A percentile compares a stretch with the other conserved stretches of the same genome.
phyloP scores from a whole-genome alignment of 176 grass and related monocot species.

The Hordeum vulgare region DNA sequence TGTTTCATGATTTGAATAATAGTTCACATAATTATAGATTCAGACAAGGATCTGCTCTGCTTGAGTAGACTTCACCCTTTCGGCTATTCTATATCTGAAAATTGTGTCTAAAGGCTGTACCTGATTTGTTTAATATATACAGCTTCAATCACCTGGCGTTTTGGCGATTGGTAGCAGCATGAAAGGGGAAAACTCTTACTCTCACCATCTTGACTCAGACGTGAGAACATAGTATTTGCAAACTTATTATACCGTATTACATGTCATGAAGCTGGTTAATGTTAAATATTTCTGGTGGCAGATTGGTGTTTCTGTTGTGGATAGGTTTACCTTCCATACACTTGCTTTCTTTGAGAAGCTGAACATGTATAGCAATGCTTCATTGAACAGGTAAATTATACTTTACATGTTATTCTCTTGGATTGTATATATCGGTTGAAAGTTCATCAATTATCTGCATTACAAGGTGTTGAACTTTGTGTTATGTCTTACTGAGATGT shows the following conservation, averaged over 20 bases:
- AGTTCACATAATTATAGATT: background rate
- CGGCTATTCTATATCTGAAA: background rate
- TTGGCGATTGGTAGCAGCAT: slow-evolving; percentile 90
- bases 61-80: background rate
- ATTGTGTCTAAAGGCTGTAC: background rate
- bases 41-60: background rate
- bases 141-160: slow-evolving; percentile 97
- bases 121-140: slow-evolving; percentile 22
- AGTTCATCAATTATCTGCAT: background rate
- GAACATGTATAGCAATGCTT: slow-evolving; percentile 99
- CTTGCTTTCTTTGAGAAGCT: slow-evolving; percentile 98
- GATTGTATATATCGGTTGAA: background rate
- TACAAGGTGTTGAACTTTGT: background rate
- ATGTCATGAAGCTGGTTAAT: slow-evolving; percentile 1
- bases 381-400: slow-evolving; percentile 72
- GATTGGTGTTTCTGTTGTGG: slow-evolving; percentile 98
- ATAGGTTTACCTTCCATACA: slow-evolving; percentile 97
- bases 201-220: slow-evolving; percentile 96
- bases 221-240: slow-evolving; percentile 46
- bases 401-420: background rate
- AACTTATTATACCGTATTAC: background rate
- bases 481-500: background rate
- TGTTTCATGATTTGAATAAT: background rate
- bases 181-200: slow-evolving; percentile 99
- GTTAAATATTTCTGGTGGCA: slow-evolving; percentile 33